A percentile compares a stretch with the other conserved stretches of the same genome.
phyloP scores from a whole-genome alignment of 306 rosid species.

The Glycine soja region DNA sequence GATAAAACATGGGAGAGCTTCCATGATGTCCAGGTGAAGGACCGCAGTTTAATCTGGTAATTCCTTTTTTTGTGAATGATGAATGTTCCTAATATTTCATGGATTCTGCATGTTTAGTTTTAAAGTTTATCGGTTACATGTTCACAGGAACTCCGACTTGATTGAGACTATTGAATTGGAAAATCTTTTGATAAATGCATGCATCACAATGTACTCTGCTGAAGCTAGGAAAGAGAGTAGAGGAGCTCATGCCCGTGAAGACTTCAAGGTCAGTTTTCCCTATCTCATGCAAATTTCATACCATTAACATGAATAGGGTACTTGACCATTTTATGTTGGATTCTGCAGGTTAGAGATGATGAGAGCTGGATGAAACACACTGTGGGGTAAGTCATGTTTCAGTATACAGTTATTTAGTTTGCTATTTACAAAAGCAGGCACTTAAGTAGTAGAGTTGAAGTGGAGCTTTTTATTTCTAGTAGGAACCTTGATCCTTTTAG shows the following conservation, averaged over 20 bases:
- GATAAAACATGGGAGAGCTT: constrained; percentile 82
- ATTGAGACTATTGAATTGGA: constrained; percentile 88
- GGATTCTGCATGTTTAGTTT: constrained; percentile 11
- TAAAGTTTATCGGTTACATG: constrained; percentile 11
- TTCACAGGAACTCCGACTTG: constrained; percentile 84
- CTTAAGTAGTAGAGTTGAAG: constrained; percentile 13
- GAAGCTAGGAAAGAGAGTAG: constrained; percentile 97
- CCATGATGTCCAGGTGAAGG: constrained; percentile 72
- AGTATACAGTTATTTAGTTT: background rate
- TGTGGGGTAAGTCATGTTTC: constrained; percentile 74
- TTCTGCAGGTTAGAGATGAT: constrained; percentile 92
- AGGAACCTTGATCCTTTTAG: constrained; percentile 6
- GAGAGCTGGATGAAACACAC: constrained; percentile 93
- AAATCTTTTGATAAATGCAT: constrained; percentile 90
- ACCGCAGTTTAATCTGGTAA: constrained; percentile 85
- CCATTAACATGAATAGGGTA: background rate
- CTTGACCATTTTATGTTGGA: constrained; percentile 42
- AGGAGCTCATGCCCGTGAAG: constrained; percentile 98
- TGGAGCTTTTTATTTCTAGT: background rate
- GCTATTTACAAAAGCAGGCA: constrained; percentile 5
- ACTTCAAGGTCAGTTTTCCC: constrained; percentile 65
- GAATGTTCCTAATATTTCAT: background rate
- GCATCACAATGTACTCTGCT: constrained; percentile 90
- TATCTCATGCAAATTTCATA: background rate
- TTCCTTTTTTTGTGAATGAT: constrained; percentile 4